phyloP scores from a whole-genome alignment of 2,329 filamentous ascomycete genomes.

The Septoria petroselini region DNA sequence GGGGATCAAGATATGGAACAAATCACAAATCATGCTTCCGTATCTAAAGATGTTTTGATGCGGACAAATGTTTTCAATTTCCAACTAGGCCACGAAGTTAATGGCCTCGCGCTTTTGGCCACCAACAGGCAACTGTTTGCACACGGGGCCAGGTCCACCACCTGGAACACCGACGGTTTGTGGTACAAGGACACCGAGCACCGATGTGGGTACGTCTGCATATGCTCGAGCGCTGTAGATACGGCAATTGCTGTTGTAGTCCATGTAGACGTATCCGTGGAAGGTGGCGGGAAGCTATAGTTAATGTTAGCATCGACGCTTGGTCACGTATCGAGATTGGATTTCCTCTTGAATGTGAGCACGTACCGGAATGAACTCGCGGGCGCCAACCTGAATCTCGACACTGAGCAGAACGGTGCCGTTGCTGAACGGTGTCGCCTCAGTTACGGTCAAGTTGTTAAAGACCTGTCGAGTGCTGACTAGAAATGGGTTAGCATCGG shows the following conservation, averaged over 20 bases:
- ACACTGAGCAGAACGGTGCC: constrained; percentile 18
- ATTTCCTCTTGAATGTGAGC: background rate
- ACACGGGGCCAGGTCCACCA: background rate
- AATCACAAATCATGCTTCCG: too few relatives aligned
- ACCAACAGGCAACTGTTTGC: constrained; percentile 8
- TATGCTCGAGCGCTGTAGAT: constrained; percentile 21
- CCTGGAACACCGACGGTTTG: constrained; percentile 32
- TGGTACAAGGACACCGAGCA: background rate
- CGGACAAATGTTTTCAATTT: too few relatives aligned
- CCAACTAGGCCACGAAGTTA: too few relatives aligned
- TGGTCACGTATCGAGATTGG: too few relatives aligned
- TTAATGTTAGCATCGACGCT: background rate
- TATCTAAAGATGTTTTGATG: too few relatives aligned
- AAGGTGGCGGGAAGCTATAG: constrained; percentile 12
- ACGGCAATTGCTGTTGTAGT: constrained; percentile 22
- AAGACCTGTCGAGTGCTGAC: constrained; percentile 22
- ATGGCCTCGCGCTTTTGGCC: constrained; percentile 4
- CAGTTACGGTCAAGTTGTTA: constrained; percentile 10
- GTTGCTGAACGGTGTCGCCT: constrained; percentile 18
- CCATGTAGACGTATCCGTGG: constrained; percentile 24
- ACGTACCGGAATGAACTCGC: constrained; percentile 12
- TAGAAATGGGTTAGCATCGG: background rate
- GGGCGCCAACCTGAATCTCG: constrained; percentile 10
- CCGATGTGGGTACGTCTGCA: constrained; percentile 12
- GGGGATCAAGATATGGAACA: too few relatives aligned